These are phyloP conservation scores for Phialemoniopsis sp. DNA, from an alignment of 2,329 filamentous ascomycete species.

Conservation along the genomic window DNA sequence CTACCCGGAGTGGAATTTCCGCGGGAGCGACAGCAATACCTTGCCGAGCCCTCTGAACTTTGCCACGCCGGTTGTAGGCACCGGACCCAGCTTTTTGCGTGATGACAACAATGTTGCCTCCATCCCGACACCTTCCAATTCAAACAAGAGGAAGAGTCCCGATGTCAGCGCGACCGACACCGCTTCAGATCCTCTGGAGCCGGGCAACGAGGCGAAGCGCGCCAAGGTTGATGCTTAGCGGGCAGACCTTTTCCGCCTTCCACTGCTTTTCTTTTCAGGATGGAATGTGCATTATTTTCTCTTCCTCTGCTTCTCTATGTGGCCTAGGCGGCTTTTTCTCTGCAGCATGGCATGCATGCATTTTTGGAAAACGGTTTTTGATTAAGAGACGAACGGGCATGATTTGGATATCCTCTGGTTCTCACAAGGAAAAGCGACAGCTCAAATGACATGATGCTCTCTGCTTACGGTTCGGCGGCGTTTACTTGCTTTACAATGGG, in stretches of 20 bases:
- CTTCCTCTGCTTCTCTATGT: not conserved
- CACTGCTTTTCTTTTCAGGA: not conserved
- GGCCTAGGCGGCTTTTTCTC: no score
- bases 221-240: constrained; percentile 43
- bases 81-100: constrained; percentile 59
- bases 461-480: no score
- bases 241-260: not conserved
- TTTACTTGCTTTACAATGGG: no score
- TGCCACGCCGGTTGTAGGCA: constrained; percentile 69
- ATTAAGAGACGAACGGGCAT: no score
- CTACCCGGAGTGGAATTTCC: constrained; percentile 85
- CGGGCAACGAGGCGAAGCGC: constrained; percentile 45
- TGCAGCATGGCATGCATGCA: no score
- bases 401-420: no score
- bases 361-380: no score
- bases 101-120: constrained; percentile 40
- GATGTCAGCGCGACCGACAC: constrained; percentile 38
- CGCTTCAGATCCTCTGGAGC: constrained; percentile 34
- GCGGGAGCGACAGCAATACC: constrained; percentile 72
- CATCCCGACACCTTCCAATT: constrained; percentile 12
- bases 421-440: no score
- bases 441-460: no score
- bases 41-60: constrained; percentile 91
- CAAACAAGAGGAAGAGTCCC: constrained; percentile 54
- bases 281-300: not conserved